phyloP scores from a whole-genome alignment of 2,329 filamentous ascomycete genomes.

The Fusarium coicis region DNA sequence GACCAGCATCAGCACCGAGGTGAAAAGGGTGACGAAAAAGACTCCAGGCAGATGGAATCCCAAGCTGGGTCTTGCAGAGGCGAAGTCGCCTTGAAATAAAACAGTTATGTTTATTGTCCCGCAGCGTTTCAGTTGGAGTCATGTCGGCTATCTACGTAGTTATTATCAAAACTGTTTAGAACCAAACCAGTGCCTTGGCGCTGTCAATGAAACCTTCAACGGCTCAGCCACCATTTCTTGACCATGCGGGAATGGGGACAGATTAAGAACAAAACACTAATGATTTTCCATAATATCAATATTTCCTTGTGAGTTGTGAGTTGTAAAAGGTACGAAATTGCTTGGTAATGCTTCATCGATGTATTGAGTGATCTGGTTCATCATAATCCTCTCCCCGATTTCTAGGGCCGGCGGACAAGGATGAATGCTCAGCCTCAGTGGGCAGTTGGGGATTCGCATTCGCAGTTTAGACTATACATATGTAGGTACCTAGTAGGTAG shows the following conservation, averaged over 20 bases:
- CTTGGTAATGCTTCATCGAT: not conserved
- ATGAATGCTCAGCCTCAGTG: constrained; percentile 11
- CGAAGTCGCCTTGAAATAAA: not conserved
- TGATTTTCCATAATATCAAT: not conserved
- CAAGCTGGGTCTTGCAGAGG: not conserved
- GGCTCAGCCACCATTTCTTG: constrained; percentile 22
- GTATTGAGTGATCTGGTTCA: not conserved
- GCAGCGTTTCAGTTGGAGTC: not conserved
- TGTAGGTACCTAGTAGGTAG: not conserved
- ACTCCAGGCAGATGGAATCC: constrained; percentile 5
- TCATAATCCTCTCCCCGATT: not conserved
- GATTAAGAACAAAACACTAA: not conserved
- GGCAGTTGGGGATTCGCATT: constrained; percentile 12
- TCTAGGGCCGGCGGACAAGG: not conserved
- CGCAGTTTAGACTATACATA: not conserved
- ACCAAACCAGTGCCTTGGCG: constrained; percentile 20
- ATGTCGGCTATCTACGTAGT: not conserved
- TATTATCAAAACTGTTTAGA: constrained; percentile 5
- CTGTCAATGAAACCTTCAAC: constrained; percentile 9
- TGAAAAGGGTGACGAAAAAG: not conserved
- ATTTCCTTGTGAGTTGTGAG: not conserved
- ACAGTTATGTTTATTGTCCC: not conserved
- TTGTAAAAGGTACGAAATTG: not conserved
- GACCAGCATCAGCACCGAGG: constrained; percentile 20
- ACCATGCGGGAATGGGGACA: not conserved